These are phyloP conservation scores for Gynandropsis gynandra DNA, from an alignment of 345 rosid genomes.

Conservation along the genomic window DNA sequence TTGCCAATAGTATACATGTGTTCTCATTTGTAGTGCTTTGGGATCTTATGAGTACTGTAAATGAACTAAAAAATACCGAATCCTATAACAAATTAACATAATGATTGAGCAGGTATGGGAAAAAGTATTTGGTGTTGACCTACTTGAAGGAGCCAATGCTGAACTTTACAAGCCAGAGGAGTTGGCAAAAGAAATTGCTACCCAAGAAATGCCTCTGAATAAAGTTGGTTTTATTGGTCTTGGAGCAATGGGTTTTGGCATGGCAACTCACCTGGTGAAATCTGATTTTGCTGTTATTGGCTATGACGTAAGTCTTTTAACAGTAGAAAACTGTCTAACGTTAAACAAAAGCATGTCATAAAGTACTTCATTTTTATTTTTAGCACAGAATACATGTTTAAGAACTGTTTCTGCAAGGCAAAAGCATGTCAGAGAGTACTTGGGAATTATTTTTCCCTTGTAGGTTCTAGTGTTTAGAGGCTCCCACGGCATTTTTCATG, in stretches of 20 bases:
- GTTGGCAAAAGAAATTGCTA: slow-evolving; percentile 46
- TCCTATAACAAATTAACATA: slow-evolving; percentile 15
- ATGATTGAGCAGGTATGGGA: slow-evolving; percentile 56
- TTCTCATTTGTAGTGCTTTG: slow-evolving; percentile 14
- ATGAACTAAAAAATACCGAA: slow-evolving; percentile 7
- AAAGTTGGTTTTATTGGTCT: slow-evolving; percentile 90
- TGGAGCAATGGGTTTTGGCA: slow-evolving; percentile 99
- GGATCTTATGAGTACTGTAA: slow-evolving; percentile 7
- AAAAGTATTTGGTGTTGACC: slow-evolving; percentile 50
- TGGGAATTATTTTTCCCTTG: background rate
- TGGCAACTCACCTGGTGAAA: slow-evolving; percentile 79
- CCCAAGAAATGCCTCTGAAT: slow-evolving; percentile 46
- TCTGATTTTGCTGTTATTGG: slow-evolving; percentile 63
- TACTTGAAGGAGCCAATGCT: slow-evolving; percentile 48
- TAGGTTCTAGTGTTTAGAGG: slow-evolving; percentile 7
- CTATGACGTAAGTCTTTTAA: slow-evolving; percentile 61
- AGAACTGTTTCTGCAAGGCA: slow-evolving; percentile 4
- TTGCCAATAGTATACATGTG: slow-evolving; percentile 13
- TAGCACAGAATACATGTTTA: slow-evolving; percentile 12
- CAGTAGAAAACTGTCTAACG: background rate
- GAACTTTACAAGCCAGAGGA: slow-evolving; percentile 70
- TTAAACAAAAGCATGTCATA: too few relatives aligned
- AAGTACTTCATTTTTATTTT: too few relatives aligned
- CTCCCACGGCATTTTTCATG: too few relatives aligned
- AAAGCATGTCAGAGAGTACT: too few relatives aligned